Evolutionary conservation across 2,329 filamentous ascomycete genomes (phyloP), one percentile per base, ranked within the genome.

Genomic region (Cladosporium sp.): DNA sequence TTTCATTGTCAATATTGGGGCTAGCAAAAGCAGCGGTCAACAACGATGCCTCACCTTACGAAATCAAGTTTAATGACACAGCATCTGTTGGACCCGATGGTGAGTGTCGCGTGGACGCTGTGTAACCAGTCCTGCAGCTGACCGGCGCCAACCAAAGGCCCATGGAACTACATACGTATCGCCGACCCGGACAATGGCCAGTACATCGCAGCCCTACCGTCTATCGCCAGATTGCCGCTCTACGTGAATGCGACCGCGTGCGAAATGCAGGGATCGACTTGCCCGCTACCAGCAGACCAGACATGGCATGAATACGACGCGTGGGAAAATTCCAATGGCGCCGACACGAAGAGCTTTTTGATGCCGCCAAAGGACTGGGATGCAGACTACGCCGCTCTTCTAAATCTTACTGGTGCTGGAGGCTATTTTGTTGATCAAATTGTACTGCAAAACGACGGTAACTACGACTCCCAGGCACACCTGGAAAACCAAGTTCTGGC

Each of bases 71-170:
- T 35, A 60, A 56, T 23, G 64, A 64, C 58, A 65, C 53, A 23
- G 46, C 35, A 35, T 66, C 64, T 23, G 62, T 67, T 14, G 66
- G 66, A 49, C 66, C 66, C 49, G 66, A 67, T 50, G 66, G 66
- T 67, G 52, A 44, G 66, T 57, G n/a, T 62, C 58, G 16, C 44
- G 8, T 11, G 21, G 11, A 65, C 23, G 56, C 62, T 60, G 56
- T 46, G 56, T 59, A n/a, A 46, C 56, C 56, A 31, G 21, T 46
- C 33, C 21, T 46, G 37, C 37, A 33, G 52, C 37, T 33, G 49
- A 52, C n/a, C 28, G n/a, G 35, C 29, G 31, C 55, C 55, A 37
- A 50, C 37, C 31, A 26, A 44, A 67, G 67, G 67, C 5, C 67
- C 67, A 1, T 68, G 67, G 67, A 67, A 66, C 50, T 52, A 53